Conservation (phyloP, 2,329 filamentous ascomycete genomes). For the Lachnellula willkommii region DNA sequence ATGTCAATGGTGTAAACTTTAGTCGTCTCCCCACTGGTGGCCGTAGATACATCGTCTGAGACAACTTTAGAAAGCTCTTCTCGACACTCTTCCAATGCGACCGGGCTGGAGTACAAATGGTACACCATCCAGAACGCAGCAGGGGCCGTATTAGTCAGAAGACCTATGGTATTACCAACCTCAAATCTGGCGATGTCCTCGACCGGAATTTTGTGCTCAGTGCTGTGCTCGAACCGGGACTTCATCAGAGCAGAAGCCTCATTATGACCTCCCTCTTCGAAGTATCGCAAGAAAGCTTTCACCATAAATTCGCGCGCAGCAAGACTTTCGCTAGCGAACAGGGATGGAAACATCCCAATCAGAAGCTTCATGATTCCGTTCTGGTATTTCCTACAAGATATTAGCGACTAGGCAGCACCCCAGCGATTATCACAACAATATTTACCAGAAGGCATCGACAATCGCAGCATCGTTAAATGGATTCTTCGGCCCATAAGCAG, state of each 20-base stretch:
- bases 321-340: conserved; percentile 26
- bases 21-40: background rate
- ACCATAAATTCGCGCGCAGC: conserved; percentile 33
- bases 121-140: conserved; percentile 39
- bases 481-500: conserved; percentile 39
- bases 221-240: conserved; percentile 34
- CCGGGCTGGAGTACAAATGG: conserved; percentile 33
- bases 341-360: conserved; percentile 3
- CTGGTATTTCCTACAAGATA: background rate
- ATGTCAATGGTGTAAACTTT: conserved; percentile 1
- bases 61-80: conserved; percentile 1
- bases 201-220: conserved; percentile 29
- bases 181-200: conserved; percentile 39
- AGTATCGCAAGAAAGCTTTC: conserved; percentile 37
- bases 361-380: conserved; percentile 2
- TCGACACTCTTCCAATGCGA: conserved; percentile 30
- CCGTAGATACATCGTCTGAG: background rate
- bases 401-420: background rate
- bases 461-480: conserved; percentile 35
- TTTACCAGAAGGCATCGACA: conserved; percentile 35
- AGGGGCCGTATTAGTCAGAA: conserved; percentile 38
- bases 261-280: conserved; percentile 34
- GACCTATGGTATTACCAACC: conserved; percentile 36
- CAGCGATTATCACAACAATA: background rate
- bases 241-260: conserved; percentile 35